Percentiles rank a stretch among this genome's conserved stretches.
phyloP scores from a whole-genome alignment of 805 yeast species.

The Brettanomyces nanus region DNA sequence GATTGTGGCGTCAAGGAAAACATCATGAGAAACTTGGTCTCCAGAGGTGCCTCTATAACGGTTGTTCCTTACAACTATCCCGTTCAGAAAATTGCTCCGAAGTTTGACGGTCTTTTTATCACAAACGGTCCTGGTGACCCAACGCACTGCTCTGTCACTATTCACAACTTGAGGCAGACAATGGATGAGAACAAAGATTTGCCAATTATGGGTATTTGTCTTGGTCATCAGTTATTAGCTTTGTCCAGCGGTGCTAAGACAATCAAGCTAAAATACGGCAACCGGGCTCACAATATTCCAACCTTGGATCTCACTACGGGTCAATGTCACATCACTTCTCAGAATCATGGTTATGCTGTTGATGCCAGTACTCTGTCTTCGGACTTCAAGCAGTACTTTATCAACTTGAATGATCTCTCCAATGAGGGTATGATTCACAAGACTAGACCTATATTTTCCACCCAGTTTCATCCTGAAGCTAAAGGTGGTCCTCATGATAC shows the following conservation, averaged over 20 bases:
- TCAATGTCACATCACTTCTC: slow-evolving; percentile 95
- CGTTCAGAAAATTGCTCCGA: slow-evolving; percentile 79
- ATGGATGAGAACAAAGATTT: slow-evolving; percentile 55
- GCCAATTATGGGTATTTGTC: slow-evolving; percentile 95
- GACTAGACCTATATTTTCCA: slow-evolving; percentile 83
- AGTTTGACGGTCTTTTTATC: slow-evolving; percentile 90
- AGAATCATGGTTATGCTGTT: slow-evolving; percentile 98
- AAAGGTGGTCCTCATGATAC: slow-evolving; percentile 98
- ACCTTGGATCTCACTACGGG: slow-evolving; percentile 86
- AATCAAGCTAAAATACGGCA: slow-evolving; percentile 90
- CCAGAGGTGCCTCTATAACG: slow-evolving; percentile 93
- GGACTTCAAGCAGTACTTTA: slow-evolving; percentile 80
- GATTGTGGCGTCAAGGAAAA: slow-evolving; percentile 99
- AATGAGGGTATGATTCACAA: slow-evolving; percentile 97
- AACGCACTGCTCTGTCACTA: slow-evolving; percentile 77
- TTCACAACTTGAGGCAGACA: slow-evolving; percentile 61
- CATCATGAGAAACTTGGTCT: slow-evolving; percentile 85
- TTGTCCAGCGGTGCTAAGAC: slow-evolving; percentile 94
- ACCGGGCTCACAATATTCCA: slow-evolving; percentile 98
- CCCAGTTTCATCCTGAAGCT: slow-evolving; percentile 99
- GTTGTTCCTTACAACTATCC: slow-evolving; percentile 97
- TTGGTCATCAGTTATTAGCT: slow-evolving; percentile 95
- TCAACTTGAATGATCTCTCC: slow-evolving; percentile 89
- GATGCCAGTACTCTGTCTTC: slow-evolving; percentile 67
- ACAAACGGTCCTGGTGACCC: slow-evolving; percentile 99